Evolutionary conservation across 2,329 filamentous ascomycete species (phyloP), one percentile per base, ranked within the genome.

Genomic region (Boeremia exigua): DNA sequence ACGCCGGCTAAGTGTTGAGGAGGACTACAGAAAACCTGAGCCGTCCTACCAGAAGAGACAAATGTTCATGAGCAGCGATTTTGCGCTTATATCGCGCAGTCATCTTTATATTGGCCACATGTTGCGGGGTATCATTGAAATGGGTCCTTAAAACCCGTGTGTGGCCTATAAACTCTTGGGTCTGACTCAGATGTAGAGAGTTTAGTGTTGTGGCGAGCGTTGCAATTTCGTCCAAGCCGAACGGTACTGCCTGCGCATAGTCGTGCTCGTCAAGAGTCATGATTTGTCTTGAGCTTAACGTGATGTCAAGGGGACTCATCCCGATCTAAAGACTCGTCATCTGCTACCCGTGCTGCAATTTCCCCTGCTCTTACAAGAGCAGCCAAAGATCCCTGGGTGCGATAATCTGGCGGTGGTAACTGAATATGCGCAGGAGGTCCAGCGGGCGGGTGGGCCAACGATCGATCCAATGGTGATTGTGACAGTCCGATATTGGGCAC

Each of bases 331-430:
- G 27, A 17, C 19, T 56, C 47, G 4, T 70, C 67, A 29, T 77
- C 71, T 38, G 63, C 72, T 28, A 68, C 70, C 53, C 72, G 65
- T 5, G 74, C 71, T 34, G 59, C 66, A 25, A 78, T 30, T 49
- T 77, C 75, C 9, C 74, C 69, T 38, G 75, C 75, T 60, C 72
- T 66, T 30, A 77, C 58, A 11, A 78, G 54, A 3, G 72, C 75
- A 4, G 73, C 75, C 36, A 77, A 66, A 14, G 73, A 69, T 3
- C 73, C 68, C n/a, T 66, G 65, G 4, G 65, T 66, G 7, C 74
- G 68, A 42, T 68, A 70, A 32, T 77, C 72, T 19, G 61, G 56
- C 36, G 48, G 58, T 43, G 60, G 68, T 7, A 63, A 62, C 12
- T 60, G 54, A 27, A 66, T 46, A 14, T 67, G 61, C n/a, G 59